A percentile compares a stretch with the other conserved stretches of the same genome.
Evolutionary conservation across 768 basidiomycete genomes (phyloP).

Genomic region (Macrolepiota albuminosa): DNA sequence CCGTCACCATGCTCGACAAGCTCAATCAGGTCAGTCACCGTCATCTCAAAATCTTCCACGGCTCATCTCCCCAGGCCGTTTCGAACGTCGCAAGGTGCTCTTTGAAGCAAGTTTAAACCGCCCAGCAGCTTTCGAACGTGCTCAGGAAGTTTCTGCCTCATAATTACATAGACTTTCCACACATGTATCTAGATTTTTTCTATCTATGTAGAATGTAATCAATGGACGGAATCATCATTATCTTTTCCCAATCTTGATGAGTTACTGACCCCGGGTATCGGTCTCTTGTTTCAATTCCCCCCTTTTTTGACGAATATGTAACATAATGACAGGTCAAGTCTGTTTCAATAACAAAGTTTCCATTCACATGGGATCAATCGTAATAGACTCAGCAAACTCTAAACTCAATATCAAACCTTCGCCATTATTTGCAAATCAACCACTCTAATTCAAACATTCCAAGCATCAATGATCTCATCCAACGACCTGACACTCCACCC

Average conservation of each 20-base stretch:
- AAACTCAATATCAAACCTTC: too few species aligned
- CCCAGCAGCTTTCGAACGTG: constrained; percentile 30
- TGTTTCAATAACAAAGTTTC: too few species aligned
- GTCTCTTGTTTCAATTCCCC: too few species aligned
- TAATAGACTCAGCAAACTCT: too few species aligned
- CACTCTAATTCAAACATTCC: constrained; percentile 28
- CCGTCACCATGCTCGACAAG: constrained; percentile 67
- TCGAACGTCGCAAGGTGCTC: constrained; percentile 35
- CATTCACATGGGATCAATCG: too few species aligned
- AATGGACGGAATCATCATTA: background rate
- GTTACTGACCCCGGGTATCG: too few species aligned
- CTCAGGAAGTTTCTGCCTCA: constrained; percentile 7
- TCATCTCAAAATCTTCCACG: background rate
- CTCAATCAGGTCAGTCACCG: constrained; percentile 47
- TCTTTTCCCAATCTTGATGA: background rate
- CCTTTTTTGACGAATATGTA: too few species aligned
- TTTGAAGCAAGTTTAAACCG: constrained; percentile 35
- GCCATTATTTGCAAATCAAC: too few species aligned
- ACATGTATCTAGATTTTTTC: background rate
- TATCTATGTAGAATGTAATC: constrained; percentile 10
- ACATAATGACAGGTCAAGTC: too few species aligned
- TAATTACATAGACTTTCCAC: background rate
- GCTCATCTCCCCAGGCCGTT: constrained; percentile 36
- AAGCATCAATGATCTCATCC: constrained; percentile 59
- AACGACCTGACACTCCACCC: constrained; percentile 72